phyloP scores from a whole-genome alignment of 192 early-diverging fungal species.

The Geranomyces michiganensis region DNA sequence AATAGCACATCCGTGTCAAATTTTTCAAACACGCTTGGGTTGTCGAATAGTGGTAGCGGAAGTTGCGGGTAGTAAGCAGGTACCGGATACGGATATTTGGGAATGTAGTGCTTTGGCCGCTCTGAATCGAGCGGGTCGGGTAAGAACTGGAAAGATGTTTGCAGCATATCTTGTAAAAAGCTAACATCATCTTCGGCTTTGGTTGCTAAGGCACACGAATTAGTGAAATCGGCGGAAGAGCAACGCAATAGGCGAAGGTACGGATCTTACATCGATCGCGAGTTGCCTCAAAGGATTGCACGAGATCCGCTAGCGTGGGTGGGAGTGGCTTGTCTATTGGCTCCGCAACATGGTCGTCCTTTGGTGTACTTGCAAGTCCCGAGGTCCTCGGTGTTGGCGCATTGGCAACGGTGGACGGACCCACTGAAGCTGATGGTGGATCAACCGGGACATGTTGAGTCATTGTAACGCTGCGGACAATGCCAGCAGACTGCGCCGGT shows the following conservation, averaged over 20 bases:
- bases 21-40: slow-evolving; percentile 82
- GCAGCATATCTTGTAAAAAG: slow-evolving; percentile 74
- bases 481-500: slow-evolving; percentile 6
- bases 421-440: background rate
- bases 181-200: slow-evolving; percentile 44
- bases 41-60: slow-evolving; percentile 78
- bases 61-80: slow-evolving; percentile 92
- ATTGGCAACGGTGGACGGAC: background rate
- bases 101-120: slow-evolving; percentile 75
- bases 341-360: slow-evolving; percentile 33
- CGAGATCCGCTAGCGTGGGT: slow-evolving; percentile 68
- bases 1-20: slow-evolving; percentile 95
- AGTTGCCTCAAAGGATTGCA: slow-evolving; percentile 67
- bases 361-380: slow-evolving; percentile 16
- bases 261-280: slow-evolving; percentile 57
- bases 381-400: slow-evolving; percentile 3
- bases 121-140: slow-evolving; percentile 85
- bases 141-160: slow-evolving; percentile 79
- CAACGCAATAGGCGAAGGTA: background rate
- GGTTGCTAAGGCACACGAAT: slow-evolving; percentile 7
- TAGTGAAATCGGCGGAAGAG: too few relatives aligned
- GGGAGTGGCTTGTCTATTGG: slow-evolving; percentile 59
- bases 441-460: background rate
- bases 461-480: background rate
- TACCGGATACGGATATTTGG: slow-evolving; percentile 75